Evolutionary conservation across 1,139 yeast species (phyloP), one percentile per base, ranked within the genome.

Genomic region (Scheffersomyces titani): DNA sequence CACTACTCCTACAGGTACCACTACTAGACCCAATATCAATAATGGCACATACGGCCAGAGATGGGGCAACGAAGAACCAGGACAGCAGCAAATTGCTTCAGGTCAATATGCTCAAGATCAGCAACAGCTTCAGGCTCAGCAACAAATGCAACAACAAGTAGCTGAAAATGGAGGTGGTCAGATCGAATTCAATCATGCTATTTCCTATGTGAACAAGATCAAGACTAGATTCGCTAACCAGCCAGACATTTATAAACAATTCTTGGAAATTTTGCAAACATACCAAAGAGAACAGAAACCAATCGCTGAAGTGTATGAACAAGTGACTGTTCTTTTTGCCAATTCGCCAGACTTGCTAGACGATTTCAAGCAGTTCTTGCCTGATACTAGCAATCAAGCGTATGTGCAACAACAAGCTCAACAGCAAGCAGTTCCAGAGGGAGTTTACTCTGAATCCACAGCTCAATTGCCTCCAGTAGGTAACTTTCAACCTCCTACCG

Each of bases 271-370:
- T 56, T 79, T 94, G 66, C 99, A 94, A 72, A 93, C 98, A 47
- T 94, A 94, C 71, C 98, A 94, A 77, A 85, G 97, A 59, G 99
- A 94, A 67, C 97, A 92, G 69, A 89, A 92, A 66, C 97, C 98
- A 51, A 94, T 94, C 58, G 88, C 92, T 54, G 98, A 94, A 68
- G 98, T 94, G 9, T 94, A 94, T 68, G 89, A 92, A 57, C 98
- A 94, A 70, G 98, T 94, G 1, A 91, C 98, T 1, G 82, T 87
- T 24, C 79, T 94, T 56, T 94, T 94, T 76, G 88, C 92, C 57
- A 91, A 91, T 65, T 97, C 98, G 5, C 99, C 98, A 1, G 99
- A 94, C 71, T 81, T 94, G 62, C 77, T 94, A 63, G 97, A 92
- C 64, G 99, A 96, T 70, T 94, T 94, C 74, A 92, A 93, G 71